Evolutionary conservation across 1,284 basidiomycete genomes (phyloP).

Genomic region (Microbotryum scabiosae): DNA sequence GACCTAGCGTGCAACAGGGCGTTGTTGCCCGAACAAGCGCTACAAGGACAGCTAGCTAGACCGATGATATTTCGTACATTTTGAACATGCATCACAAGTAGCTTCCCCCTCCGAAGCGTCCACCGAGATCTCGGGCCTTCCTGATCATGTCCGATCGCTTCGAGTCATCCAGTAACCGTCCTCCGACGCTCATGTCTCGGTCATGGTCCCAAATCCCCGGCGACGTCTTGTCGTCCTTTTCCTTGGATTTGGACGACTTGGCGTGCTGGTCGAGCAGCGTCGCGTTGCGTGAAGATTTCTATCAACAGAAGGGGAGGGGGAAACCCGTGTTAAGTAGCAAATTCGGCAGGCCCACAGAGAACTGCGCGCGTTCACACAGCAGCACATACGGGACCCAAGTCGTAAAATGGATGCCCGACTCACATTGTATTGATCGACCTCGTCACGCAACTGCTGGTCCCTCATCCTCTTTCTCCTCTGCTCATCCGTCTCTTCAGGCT

Average conservation of each 20-base stretch:
- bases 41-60: too few relatives aligned
- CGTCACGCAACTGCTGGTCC: constrained; percentile 59
- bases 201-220: constrained; percentile 76
- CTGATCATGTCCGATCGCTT: constrained; percentile 64
- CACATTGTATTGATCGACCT: constrained; percentile 70
- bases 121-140: constrained; percentile 54
- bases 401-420: constrained; percentile 33
- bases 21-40: too few relatives aligned
- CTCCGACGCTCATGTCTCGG: constrained; percentile 74
- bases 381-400: not conserved
- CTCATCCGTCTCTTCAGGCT: constrained; percentile 43
- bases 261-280: constrained; percentile 63
- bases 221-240: constrained; percentile 49
- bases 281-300: constrained; percentile 59
- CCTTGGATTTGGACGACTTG: constrained; percentile 38
- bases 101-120: constrained; percentile 28
- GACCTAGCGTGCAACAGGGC: too few relatives aligned
- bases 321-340: not conserved
- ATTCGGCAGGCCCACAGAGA: not conserved
- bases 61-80: not conserved
- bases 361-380: not conserved
- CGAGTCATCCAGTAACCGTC: constrained; percentile 72
- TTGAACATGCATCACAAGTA: constrained; percentile 18
- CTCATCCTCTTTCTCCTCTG: constrained; percentile 49
- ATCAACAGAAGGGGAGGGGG: not conserved